These are phyloP conservation scores for Fusarium foetens DNA, from an alignment of 2,329 filamentous ascomycete genomes.

Conservation along the genomic window DNA sequence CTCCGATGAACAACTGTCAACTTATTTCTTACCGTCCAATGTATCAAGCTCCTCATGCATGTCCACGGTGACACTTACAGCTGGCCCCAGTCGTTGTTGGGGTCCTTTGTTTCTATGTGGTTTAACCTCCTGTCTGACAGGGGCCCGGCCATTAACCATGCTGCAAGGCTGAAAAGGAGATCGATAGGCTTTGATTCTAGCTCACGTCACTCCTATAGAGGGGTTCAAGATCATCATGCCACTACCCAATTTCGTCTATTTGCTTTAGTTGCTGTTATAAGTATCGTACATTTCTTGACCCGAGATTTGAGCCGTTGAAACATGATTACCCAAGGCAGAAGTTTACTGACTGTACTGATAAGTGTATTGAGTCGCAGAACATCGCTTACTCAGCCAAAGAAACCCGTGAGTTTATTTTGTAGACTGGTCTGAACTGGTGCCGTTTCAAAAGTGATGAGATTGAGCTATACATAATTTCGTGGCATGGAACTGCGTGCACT, in stretches of 20 bases:
- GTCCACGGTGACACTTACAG: slow-evolving; percentile 12
- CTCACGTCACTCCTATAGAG: slow-evolving; percentile 18
- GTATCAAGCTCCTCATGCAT: slow-evolving; percentile 24
- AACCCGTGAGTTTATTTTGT: neutral
- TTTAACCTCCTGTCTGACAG: slow-evolving; percentile 26
- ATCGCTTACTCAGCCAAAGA: neutral
- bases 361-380: neutral
- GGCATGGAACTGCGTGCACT: neutral
- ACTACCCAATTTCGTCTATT: slow-evolving; percentile 20
- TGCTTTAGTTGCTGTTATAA: slow-evolving; percentile 2
- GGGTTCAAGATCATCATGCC: slow-evolving; percentile 19
- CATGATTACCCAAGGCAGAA: neutral
- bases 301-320: neutral
- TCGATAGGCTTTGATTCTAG: slow-evolving; percentile 10
- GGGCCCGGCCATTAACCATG: slow-evolving; percentile 8
- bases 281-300: neutral
- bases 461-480: neutral
- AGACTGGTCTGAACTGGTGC: neutral
- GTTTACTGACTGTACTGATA: neutral
- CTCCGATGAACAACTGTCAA: neutral
- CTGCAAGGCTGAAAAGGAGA: slow-evolving; percentile 35
- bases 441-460: neutral
- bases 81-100: slow-evolving; percentile 11
- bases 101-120: slow-evolving; percentile 22
- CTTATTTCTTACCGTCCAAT: slow-evolving; percentile 15